phyloP scores from a whole-genome alignment of 148 eudicot species.

The Heliosperma pusillum region DNA sequence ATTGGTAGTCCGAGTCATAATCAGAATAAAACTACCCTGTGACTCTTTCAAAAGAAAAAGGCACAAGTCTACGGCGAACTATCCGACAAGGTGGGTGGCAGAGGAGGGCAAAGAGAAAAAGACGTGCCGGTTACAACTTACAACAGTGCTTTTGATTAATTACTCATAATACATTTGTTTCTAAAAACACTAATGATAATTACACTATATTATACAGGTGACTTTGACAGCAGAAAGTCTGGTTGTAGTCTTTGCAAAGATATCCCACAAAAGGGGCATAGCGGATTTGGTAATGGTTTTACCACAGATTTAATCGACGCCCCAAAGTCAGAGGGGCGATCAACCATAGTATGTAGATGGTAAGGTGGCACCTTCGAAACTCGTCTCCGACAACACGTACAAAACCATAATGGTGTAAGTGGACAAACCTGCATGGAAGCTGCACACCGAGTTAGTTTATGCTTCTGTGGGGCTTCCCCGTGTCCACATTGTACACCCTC shows the following conservation, averaged over 20 bases:
- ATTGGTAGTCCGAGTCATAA: too few species aligned
- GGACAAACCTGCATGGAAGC: constrained; percentile 76
- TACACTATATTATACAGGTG: constrained; percentile 38
- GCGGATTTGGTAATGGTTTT: constrained; percentile 36
- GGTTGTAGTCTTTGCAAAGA: constrained; percentile 72
- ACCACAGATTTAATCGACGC: constrained; percentile 21
- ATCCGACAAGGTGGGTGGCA: too few species aligned
- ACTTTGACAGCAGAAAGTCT: constrained; percentile 57
- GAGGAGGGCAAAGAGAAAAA: not conserved
- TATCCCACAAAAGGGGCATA: constrained; percentile 90
- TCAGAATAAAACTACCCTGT: too few species aligned
- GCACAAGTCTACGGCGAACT: not conserved
- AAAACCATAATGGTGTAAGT: constrained; percentile 66
- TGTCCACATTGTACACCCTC: constrained; percentile 26
- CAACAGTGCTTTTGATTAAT: not conserved
- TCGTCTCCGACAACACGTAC: constrained; percentile 67
- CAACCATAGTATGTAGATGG: constrained; percentile 42
- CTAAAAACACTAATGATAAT: not conserved
- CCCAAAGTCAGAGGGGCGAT: constrained; percentile 38
- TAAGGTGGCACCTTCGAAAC: constrained; percentile 52
- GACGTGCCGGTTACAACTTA: not conserved
- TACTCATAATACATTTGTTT: not conserved
- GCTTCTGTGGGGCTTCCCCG: constrained; percentile 35
- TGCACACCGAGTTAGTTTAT: constrained; percentile 62
- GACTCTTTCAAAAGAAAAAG: not conserved